Evolutionary conservation across 2,329 filamentous ascomycete species (phyloP).

Genomic region (Monosporascus sp.): DNA sequence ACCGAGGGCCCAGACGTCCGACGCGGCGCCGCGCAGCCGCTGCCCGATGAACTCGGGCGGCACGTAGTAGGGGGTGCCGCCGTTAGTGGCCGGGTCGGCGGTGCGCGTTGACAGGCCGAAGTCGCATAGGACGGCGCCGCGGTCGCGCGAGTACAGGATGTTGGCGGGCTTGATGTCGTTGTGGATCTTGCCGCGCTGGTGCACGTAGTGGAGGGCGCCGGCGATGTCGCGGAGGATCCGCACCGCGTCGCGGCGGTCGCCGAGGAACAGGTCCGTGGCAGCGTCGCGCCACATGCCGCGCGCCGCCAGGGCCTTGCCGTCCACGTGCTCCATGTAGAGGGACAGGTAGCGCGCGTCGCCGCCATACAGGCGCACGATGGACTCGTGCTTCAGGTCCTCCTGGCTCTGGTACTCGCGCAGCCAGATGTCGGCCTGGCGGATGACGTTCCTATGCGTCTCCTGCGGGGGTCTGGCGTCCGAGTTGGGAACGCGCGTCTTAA

Average conservation of each 20-base stretch:
- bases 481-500: slow-evolving; percentile 45
- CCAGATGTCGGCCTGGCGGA: slow-evolving; percentile 56
- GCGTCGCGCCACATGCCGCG: slow-evolving; percentile 44
- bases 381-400: slow-evolving; percentile 48
- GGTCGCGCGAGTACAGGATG: slow-evolving; percentile 53
- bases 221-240: slow-evolving; percentile 51
- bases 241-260: slow-evolving; percentile 41
- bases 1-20: slow-evolving; percentile 56
- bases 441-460: slow-evolving; percentile 48
- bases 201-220: slow-evolving; percentile 50
- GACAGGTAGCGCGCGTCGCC: slow-evolving; percentile 56
- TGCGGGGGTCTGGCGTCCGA: slow-evolving; percentile 36
- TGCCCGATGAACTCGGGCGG: slow-evolving; percentile 55
- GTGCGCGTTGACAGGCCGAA: slow-evolving; percentile 50
- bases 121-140: slow-evolving; percentile 55
- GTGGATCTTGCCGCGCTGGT: slow-evolving; percentile 48
- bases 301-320: slow-evolving; percentile 48
- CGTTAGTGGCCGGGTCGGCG: slow-evolving; percentile 40
- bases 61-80: slow-evolving; percentile 57
- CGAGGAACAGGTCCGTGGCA: slow-evolving; percentile 43
- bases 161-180: slow-evolving; percentile 61
- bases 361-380: slow-evolving; percentile 53
- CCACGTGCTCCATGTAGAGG: slow-evolving; percentile 57
- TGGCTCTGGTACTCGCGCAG: slow-evolving; percentile 52
- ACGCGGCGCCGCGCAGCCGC: slow-evolving; percentile 47